A percentile compares a stretch with the other conserved stretches of the same genome.
These are phyloP conservation scores for Theobroma cacao DNA, from an alignment of 345 rosid genomes.

Conservation along the genomic window DNA sequence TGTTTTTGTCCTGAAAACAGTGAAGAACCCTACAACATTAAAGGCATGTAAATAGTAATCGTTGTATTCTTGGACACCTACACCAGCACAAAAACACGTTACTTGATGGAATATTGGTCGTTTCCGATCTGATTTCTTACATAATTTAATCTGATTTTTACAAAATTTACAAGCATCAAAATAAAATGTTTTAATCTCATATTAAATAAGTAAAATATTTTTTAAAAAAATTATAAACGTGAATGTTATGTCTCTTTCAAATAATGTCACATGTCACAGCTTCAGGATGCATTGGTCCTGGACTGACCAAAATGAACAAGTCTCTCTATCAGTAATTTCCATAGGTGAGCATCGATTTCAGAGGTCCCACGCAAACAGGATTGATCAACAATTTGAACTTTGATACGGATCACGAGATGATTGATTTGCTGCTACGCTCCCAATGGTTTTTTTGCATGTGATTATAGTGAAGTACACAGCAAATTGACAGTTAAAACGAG, in stretches of 20 bases:
- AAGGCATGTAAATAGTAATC: not conserved
- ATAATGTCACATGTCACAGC: too few species aligned
- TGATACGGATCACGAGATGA: conserved; percentile 19
- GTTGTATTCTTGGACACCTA: not conserved
- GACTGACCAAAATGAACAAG: too few species aligned
- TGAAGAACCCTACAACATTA: not conserved
- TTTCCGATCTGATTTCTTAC: not conserved
- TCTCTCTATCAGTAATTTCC: not conserved
- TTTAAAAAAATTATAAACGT: too few species aligned
- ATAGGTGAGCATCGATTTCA: not conserved
- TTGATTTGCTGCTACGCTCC: conserved; percentile 9
- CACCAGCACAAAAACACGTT: not conserved
- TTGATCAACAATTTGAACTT: not conserved
- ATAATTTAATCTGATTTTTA: too few species aligned
- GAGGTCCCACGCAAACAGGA: conserved; percentile 4
- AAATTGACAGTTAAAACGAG: not conserved
- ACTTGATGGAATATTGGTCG: not conserved
- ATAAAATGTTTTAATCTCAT: too few species aligned
- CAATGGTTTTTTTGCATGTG: not conserved
- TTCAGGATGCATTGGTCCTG: too few species aligned
- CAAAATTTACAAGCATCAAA: too few species aligned
- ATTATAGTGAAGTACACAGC: not conserved
- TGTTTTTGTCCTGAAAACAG: not conserved
- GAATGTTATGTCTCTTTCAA: too few species aligned
- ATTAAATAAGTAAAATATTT: too few species aligned